These are phyloP conservation scores for Triticum monococcum DNA, from an alignment of 176 grass and related monocot species.

Conservation along the genomic window DNA sequence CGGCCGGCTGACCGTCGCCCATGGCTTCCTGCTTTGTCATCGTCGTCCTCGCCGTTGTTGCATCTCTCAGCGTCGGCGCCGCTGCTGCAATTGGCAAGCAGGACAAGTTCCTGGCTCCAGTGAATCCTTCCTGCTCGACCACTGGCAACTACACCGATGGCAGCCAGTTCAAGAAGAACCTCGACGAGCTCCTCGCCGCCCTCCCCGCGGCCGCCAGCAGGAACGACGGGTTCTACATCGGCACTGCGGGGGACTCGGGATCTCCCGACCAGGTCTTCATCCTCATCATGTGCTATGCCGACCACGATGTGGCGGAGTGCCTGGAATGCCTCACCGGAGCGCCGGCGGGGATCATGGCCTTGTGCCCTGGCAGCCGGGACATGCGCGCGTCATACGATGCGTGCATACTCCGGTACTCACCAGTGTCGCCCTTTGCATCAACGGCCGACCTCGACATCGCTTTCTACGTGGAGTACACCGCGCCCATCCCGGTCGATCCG, in stretches of 20 bases:
- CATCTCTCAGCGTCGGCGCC: not conserved
- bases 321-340: not conserved
- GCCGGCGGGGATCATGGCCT: not conserved
- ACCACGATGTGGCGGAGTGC: not conserved
- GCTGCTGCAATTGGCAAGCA: not conserved
- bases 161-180: slow-evolving; percentile 42
- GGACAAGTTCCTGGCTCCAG: not conserved
- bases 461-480: not conserved
- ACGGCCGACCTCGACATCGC: not conserved
- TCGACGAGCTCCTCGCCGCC: not conserved
- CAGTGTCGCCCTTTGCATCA: not conserved
- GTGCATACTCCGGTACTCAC: slow-evolving; percentile 52
- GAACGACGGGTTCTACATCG: slow-evolving; percentile 15
- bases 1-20: not conserved
- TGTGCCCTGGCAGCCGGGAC: slow-evolving; percentile 1
- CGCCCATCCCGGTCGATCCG: not conserved
- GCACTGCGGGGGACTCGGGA: not conserved
- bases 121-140: not conserved
- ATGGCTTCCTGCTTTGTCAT: not conserved
- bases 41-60: not conserved
- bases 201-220: not conserved
- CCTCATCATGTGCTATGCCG: slow-evolving; percentile 33
- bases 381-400: not conserved
- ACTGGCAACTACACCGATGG: slow-evolving; percentile 8
- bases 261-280: not conserved